phyloP scores from a whole-genome alignment of 2,329 filamentous ascomycete species.

The Fusarium concolor region DNA sequence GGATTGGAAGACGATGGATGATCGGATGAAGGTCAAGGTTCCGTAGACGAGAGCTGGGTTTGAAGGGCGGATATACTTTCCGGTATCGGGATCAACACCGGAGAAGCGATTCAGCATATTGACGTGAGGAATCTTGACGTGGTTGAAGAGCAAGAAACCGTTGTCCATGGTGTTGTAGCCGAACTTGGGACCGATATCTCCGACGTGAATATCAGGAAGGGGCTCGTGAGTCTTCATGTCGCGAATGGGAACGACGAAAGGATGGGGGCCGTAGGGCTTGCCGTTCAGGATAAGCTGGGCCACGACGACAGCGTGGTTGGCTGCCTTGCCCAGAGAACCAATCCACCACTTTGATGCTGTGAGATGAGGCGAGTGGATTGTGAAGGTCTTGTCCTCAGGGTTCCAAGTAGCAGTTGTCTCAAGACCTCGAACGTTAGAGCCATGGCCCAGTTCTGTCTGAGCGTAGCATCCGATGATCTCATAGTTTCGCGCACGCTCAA shows the following conservation, averaged over 20 bases:
- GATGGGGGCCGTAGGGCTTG: conserved; percentile 78
- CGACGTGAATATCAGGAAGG: conserved; percentile 76
- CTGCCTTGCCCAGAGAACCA: conserved; percentile 78
- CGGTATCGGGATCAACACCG: conserved; percentile 73
- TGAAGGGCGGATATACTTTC: conserved; percentile 74
- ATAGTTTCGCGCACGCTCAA: conserved; percentile 75
- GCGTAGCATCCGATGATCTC: conserved; percentile 83
- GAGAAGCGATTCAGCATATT: conserved; percentile 81
- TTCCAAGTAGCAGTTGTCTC: conserved; percentile 82
- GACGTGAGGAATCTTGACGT: conserved; percentile 76
- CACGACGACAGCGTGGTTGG: conserved; percentile 83
- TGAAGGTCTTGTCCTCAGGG: conserved; percentile 78
- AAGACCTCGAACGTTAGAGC: conserved; percentile 79
- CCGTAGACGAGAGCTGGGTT: conserved; percentile 78
- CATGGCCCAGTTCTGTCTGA: conserved; percentile 83
- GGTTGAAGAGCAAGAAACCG: conserved; percentile 81
- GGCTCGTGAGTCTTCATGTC: conserved; percentile 77
- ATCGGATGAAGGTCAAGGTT: conserved; percentile 80
- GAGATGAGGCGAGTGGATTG: conserved; percentile 76
- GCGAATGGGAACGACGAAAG: conserved; percentile 81
- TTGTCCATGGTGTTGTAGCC: conserved; percentile 88
- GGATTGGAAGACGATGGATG: conserved; percentile 78
- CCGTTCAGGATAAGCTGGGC: conserved; percentile 78
- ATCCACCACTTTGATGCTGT: conserved; percentile 90
- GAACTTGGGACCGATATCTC: conserved; percentile 85